Percentiles rank a stretch among this genome's conserved stretches.
These are phyloP conservation scores for Picea glauca DNA, from an alignment of 75 land plant genomes.

Conservation along the genomic window DNA sequence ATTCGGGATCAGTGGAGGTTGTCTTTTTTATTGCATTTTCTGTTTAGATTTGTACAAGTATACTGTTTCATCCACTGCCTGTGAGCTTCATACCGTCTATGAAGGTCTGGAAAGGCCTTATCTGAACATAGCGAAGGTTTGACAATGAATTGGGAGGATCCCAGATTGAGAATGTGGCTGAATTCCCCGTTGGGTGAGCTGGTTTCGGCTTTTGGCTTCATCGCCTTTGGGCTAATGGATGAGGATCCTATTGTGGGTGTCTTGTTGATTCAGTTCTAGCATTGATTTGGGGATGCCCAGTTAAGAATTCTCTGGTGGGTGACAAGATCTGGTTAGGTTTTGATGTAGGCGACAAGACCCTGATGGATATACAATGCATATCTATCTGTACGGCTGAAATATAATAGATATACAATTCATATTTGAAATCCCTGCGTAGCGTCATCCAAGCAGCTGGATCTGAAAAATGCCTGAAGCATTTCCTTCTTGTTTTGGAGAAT, in stretches of 20 bases:
- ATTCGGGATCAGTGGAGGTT: too few species aligned
- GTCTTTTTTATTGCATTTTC: too few species aligned
- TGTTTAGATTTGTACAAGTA: too few species aligned
- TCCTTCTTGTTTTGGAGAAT: constrained; percentile 7
- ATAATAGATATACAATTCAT: background rate
- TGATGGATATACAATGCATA: background rate
- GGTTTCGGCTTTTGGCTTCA: background rate
- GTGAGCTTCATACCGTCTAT: too few species aligned
- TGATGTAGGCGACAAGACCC: background rate
- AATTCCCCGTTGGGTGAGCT: background rate
- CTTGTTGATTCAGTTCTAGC: too few species aligned
- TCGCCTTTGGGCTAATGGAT: background rate
- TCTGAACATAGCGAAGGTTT: background rate
- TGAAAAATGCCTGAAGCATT: background rate
- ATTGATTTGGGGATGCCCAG: too few species aligned
- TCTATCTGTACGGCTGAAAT: background rate
- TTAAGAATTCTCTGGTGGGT: too few species aligned
- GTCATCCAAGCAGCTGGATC: background rate
- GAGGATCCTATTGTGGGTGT: background rate
- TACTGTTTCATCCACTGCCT: too few species aligned
- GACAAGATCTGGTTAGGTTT: background rate
- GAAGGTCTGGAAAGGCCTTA: too few species aligned
- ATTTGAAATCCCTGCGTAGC: background rate
- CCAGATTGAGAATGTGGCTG: background rate
- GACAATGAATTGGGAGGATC: background rate